Evolutionary conservation across 1,284 basidiomycete species (phyloP), one percentile per base, ranked within the genome.

Genomic region (Boletus smithii): DNA sequence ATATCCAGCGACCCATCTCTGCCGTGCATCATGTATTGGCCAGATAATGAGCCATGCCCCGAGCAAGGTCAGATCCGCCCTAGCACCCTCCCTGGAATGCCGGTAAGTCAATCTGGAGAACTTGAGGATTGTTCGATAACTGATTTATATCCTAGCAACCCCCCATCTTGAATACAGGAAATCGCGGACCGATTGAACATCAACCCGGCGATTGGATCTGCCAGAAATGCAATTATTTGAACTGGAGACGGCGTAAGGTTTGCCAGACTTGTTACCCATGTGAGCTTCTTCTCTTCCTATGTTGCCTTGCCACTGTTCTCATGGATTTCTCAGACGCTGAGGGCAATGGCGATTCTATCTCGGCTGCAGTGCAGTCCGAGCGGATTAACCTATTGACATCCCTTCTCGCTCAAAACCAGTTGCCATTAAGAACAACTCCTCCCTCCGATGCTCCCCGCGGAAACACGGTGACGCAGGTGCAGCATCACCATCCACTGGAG

Each of bases 161-260:
- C 14, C 88, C 88, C 38, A 91, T 93, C 62, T 73, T 93, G 56
- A 93, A 93, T 63, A 93, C 90, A 0, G 90, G 90, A 8, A 93
- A 92, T 66, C 78, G 84, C 48, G 90, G 90, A 22, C 91, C 91
- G 4, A 92, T 92, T 46, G 76, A 77, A 57, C 75, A 88, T 70
- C 90, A 93, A 74, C 88, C 90, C 3, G 91, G 91, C n/a, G 90
- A 93, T 69, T 93, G 91, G 90, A 75, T 89, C 49, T 93, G 91
- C 68, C 73, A 76, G 49, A 86, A 84, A 62, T 92, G 91, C 66
- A 83, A 85, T 60, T 90, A 91, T 68, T 67, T 89, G 55, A 91
- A 93, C 64, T 93, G 90, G 90, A 74, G 90, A 50, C 70, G 91
- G 45, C 72, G 90, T 42, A 89, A 90, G 66, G 88, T 92, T 46